A percentile compares a stretch with the other conserved stretches of the same genome.
phyloP scores from a whole-genome alignment of 768 basidiomycete genomes.

The Saitozyma sp. region DNA sequence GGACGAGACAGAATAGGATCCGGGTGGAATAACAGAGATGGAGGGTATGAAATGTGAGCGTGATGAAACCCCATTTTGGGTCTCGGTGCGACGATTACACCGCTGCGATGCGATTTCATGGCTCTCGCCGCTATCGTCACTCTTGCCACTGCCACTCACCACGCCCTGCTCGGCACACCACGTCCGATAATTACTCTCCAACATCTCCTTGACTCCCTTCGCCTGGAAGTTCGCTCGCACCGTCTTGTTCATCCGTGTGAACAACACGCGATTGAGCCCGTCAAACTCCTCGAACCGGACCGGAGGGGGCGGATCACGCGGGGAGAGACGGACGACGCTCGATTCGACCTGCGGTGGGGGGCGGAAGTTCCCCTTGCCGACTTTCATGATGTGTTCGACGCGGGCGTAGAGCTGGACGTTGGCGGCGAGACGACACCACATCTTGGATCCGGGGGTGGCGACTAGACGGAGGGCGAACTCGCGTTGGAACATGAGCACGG shows the following conservation, averaged over 20 bases:
- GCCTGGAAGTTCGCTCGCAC: slow-evolving; percentile 81
- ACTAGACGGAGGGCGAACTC: slow-evolving; percentile 93
- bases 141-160: slow-evolving; percentile 39
- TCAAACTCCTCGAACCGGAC: slow-evolving; percentile 97
- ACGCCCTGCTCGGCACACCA: slow-evolving; percentile 75
- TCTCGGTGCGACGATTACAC: not conserved
- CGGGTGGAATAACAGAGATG: not conserved
- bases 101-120: not conserved
- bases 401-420: slow-evolving; percentile 98
- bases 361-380: slow-evolving; percentile 94
- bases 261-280: slow-evolving; percentile 86
- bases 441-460: slow-evolving; percentile 73
- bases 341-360: slow-evolving; percentile 94
- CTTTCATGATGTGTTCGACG: slow-evolving; percentile 93
- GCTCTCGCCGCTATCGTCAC: not conserved
- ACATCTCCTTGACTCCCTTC: slow-evolving; percentile 90
- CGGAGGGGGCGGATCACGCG: slow-evolving; percentile 91
- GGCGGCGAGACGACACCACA: slow-evolving; percentile 93
- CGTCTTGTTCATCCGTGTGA: slow-evolving; percentile 85
- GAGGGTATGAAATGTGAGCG: not conserved
- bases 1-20: too few relatives aligned
- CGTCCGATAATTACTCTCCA: slow-evolving; percentile 89
- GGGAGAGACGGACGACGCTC: slow-evolving; percentile 84
- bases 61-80: not conserved
- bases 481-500: slow-evolving; percentile 99